Conservation (phyloP, 192 early-diverging fungal genomes). For the Helicostylum pulchrum region DNA sequence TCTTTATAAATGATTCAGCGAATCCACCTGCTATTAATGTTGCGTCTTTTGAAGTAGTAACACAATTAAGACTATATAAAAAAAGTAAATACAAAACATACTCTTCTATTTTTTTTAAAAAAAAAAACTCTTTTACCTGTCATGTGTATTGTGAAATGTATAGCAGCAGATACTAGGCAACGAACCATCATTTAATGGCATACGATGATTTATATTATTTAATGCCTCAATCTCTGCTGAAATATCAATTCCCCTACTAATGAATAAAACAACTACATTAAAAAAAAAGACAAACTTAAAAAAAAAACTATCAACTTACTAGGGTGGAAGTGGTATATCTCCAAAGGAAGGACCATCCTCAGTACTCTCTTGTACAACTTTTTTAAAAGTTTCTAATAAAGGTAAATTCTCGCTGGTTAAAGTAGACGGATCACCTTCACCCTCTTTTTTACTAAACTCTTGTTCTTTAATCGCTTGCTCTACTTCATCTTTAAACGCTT, state of each 20-base stretch:
- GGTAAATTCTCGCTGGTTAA: constrained; percentile 22
- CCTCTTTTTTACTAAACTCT: constrained; percentile 40
- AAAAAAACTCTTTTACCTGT: constrained; percentile 40
- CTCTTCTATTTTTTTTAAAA: not conserved
- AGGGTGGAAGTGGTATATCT: constrained; percentile 67
- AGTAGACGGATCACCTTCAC: constrained; percentile 20
- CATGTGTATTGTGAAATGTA: constrained; percentile 93
- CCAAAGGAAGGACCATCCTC: constrained; percentile 57
- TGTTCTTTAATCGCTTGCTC: constrained; percentile 70
- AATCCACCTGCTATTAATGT: constrained; percentile 86
- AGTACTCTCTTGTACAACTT: constrained; percentile 60
- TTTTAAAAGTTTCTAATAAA: constrained; percentile 53
- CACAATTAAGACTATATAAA: constrained; percentile 69
- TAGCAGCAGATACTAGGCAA: constrained; percentile 91
- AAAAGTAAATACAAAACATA: not conserved
- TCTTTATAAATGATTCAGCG: constrained; percentile 86
- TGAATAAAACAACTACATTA: not conserved
- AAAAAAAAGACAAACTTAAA: not conserved
- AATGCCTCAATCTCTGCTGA: constrained; percentile 73
- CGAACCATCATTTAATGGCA: constrained; percentile 59
- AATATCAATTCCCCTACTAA: constrained; percentile 77
- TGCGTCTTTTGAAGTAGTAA: constrained; percentile 79
- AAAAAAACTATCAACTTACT: constrained; percentile 42
- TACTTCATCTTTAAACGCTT: constrained; percentile 72
- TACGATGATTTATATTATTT: constrained; percentile 73